Base-by-base conservation (phyloP, 2,329 filamentous ascomycete species). In the Pseudocercospora cruenta region DNA sequence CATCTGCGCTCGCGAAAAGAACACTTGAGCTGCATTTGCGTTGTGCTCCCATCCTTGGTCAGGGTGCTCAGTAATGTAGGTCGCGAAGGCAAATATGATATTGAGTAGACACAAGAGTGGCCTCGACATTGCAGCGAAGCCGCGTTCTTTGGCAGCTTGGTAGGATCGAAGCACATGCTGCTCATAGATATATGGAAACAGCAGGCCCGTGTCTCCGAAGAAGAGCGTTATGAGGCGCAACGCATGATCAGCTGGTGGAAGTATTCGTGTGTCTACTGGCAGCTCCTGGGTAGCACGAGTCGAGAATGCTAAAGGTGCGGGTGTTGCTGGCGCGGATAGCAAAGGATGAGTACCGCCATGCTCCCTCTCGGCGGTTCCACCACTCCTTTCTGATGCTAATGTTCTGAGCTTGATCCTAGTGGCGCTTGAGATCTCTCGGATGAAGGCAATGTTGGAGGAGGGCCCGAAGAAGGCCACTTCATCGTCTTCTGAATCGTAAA, bases 41-140 rank as follows among this genome's bases (percentile, higher is more conserved):
- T 62, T 53, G 1, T 26, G 12, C 22, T 57, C 31, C 31, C 19
- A n/a, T 1, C 19, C 22, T 8, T 36, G 16, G 4, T 43, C 47
- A 12, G 51, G 47, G 12, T 62, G 47, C n/a, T 54, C 28, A 3
- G 45, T 55, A 4, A 62, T 62, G 31, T 62, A 62, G 24, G 60
- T 62, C 26, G 60, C 60, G 21, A 62, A 62, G 28, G 60, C 60
- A 49, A 62, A 62, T 28, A 62, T 62, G 4, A 55, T 36, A 12
- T 62, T 62, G 8, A 62, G 49, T 28, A 62, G 33, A 33, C 49
- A 39, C 4, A 62, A n/a, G 1, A 62, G 26, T 14, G 60, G 31
- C 22, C 51, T 21, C 6, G 60, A 19, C 9, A 62, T 36, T 6
- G n/a, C 60, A 4, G 14, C 22, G 31, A 62, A 62, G 33, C 24